Evolutionary conservation across 257 asterid species (phyloP).

Genomic region (Solanum lycopersicoides): DNA sequence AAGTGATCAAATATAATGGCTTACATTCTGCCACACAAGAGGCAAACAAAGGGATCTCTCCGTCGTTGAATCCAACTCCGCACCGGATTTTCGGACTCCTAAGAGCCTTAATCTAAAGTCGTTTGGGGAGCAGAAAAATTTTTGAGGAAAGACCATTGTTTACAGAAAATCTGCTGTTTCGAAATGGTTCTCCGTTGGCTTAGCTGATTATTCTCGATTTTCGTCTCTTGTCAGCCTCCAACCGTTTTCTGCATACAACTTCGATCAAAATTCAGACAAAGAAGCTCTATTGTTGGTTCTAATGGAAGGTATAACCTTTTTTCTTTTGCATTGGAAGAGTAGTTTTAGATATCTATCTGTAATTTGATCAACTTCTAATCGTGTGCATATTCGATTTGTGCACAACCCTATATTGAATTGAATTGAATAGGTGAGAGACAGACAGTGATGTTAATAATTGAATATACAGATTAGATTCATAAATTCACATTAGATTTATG

Average conservation of each 20-base stretch:
- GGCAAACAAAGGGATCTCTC: neutral
- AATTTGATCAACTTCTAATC: no score
- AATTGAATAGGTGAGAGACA: no score
- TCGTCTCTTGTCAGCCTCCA: conserved; percentile 7
- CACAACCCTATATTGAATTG: no score
- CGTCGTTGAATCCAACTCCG: conserved; percentile 14
- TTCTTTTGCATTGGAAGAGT: no score
- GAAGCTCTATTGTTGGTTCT: conserved; percentile 18
- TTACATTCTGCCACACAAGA: no score
- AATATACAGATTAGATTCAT: no score
- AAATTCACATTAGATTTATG: no score
- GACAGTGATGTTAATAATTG: no score
- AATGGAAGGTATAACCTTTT: neutral
- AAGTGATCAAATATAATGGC: no score
- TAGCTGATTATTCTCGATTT: conserved; percentile 7
- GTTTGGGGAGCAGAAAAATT: neutral
- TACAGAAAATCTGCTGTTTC: neutral
- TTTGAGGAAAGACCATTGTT: neutral
- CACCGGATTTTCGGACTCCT: neutral
- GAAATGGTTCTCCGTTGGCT: conserved; percentile 39
- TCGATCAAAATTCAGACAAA: neutral
- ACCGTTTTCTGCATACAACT: conserved; percentile 10
- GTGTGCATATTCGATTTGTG: no score
- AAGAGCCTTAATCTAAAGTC: neutral
- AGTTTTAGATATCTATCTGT: no score